These are phyloP conservation scores for Crithidia sp. DNA, from an alignment of 208 protist genomes.

Conservation along the genomic window DNA sequence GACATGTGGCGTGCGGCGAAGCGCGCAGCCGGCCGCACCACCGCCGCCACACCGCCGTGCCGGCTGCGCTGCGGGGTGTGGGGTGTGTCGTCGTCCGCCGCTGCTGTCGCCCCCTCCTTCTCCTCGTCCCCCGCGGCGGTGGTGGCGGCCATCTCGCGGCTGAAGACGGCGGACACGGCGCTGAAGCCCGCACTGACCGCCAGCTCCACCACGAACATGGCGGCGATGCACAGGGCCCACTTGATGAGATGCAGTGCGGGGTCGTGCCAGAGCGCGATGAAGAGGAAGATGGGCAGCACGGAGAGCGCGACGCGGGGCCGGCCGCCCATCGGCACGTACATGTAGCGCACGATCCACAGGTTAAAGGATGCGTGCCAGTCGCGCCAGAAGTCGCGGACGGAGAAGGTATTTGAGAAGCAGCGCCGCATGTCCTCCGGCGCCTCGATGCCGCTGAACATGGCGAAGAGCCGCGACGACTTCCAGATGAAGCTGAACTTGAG, in stretches of 20 bases:
- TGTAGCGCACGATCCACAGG: slow-evolving; percentile 93
- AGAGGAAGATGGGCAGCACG: slow-evolving; percentile 92
- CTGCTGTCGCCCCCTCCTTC: background rate
- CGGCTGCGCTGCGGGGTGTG: background rate
- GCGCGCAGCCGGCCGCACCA: slow-evolving; percentile 19
- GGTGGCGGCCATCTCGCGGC: slow-evolving; percentile 27
- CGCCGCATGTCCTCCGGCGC: slow-evolving; percentile 90
- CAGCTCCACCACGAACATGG: slow-evolving; percentile 66
- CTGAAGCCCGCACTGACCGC: slow-evolving; percentile 34
- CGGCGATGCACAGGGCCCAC: slow-evolving; percentile 67
- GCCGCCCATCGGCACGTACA: slow-evolving; percentile 94
- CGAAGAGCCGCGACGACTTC: slow-evolving; percentile 84
- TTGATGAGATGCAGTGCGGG: slow-evolving; percentile 69
- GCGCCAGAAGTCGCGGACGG: slow-evolving; percentile 92
- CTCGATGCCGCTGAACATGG: slow-evolving; percentile 85
- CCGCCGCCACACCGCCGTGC: background rate
- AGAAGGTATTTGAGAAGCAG: slow-evolving; percentile 88
- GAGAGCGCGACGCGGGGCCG: slow-evolving; percentile 47
- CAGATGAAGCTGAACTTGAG: slow-evolving; percentile 92
- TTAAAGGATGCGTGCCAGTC: slow-evolving; percentile 95
- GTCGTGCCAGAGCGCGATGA: slow-evolving; percentile 95
- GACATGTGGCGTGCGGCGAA: slow-evolving; percentile 9
- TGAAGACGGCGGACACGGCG: slow-evolving; percentile 18
- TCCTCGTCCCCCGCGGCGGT: background rate
- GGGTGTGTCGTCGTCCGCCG: background rate